phyloP scores from a whole-genome alignment of 202 grass and related monocot genomes.

The Panicum hallii region DNA sequence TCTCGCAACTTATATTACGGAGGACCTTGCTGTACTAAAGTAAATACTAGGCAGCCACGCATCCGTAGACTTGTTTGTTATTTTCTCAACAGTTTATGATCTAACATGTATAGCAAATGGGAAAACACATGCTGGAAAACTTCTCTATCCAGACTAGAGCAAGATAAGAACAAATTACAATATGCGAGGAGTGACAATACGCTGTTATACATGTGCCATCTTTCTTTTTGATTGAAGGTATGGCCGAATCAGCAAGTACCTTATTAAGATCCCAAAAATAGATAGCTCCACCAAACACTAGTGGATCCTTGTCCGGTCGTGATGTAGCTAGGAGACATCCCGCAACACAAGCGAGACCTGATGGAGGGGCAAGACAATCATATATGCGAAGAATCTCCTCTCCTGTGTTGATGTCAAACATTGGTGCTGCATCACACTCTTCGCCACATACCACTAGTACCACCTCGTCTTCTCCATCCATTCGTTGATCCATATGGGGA shows the following conservation, averaged over 20 bases:
- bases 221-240: not conserved
- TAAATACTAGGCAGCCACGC: not conserved
- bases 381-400: constrained; percentile 25
- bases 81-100: not conserved
- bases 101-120: not conserved
- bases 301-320: not conserved
- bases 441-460: constrained; percentile 24
- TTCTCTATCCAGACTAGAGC: too few relatives aligned
- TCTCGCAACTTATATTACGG: not conserved
- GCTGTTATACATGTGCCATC: not conserved
- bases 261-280: constrained; percentile 42
- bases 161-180: not conserved
- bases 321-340: constrained; percentile 29
- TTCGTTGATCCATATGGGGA: not conserved
- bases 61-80: not conserved
- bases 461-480: constrained; percentile 8
- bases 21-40: not conserved
- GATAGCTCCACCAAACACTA: constrained; percentile 28
- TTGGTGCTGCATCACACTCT: not conserved
- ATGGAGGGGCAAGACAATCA: constrained; percentile 24
- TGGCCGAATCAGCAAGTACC: not conserved
- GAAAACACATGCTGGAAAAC: too few relatives aligned
- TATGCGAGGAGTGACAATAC: not conserved
- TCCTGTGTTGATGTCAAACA: constrained; percentile 41
- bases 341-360: constrained; percentile 2